Evolutionary conservation across 768 basidiomycete genomes (phyloP).

Genomic region (Thelephora ganbajun): DNA sequence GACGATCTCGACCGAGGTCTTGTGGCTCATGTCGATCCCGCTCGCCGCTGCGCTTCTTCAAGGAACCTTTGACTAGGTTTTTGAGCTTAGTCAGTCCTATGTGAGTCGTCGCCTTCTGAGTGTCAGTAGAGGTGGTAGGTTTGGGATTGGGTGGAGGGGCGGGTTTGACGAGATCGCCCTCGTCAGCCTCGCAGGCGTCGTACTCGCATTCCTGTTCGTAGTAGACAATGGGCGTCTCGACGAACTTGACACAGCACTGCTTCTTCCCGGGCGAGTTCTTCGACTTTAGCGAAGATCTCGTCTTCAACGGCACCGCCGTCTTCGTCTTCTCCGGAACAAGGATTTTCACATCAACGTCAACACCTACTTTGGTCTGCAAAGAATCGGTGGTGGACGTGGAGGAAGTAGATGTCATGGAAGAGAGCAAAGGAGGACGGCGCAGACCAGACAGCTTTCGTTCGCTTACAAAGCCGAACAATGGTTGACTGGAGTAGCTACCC

Average conservation of each 20-base stretch:
- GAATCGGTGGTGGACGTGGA: constrained; percentile 12
- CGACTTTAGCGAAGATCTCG: constrained; percentile 31
- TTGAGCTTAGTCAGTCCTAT: not conserved
- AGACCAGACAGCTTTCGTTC: constrained; percentile 17
- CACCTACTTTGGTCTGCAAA: too few species aligned
- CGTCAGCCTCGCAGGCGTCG: constrained; percentile 6
- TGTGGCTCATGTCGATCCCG: not conserved
- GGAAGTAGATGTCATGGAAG: constrained; percentile 24
- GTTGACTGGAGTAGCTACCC: not conserved
- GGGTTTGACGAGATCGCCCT: constrained; percentile 3
- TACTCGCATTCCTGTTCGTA: constrained; percentile 22
- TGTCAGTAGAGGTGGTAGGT: not conserved
- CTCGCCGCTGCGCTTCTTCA: not conserved
- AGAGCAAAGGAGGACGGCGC: constrained; percentile 15
- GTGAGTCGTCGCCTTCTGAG: not conserved
- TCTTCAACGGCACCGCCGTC: constrained; percentile 17
- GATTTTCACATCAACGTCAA: too few species aligned
- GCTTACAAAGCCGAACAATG: not conserved
- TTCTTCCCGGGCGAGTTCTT: constrained; percentile 16
- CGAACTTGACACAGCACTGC: constrained; percentile 53
- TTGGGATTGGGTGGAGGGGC: constrained; percentile 1
- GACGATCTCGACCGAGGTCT: too few species aligned
- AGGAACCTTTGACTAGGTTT: not conserved
- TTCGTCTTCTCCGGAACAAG: too few species aligned
- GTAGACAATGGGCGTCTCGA: constrained; percentile 48